phyloP scores from a whole-genome alignment of 2,329 filamentous ascomycete genomes.

The Sclerotinia borealis region DNA sequence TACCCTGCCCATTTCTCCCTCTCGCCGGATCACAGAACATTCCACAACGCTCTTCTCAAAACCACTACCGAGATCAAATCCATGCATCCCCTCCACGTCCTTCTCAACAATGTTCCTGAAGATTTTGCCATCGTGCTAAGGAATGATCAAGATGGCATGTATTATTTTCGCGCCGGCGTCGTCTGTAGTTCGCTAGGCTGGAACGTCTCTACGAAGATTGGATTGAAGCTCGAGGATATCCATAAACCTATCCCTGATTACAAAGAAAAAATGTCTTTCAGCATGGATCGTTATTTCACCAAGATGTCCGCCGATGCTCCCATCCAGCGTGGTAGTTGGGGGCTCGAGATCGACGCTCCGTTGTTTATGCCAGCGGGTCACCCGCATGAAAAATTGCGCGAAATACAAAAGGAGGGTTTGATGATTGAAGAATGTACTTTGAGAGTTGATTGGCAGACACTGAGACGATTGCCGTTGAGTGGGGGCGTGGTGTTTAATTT shows the following conservation, averaged over 20 bases:
- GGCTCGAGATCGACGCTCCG: constrained; percentile 67
- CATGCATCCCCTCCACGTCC: constrained; percentile 60
- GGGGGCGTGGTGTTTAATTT: constrained; percentile 80
- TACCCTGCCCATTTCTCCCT: constrained; percentile 72
- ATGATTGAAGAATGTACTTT: constrained; percentile 56
- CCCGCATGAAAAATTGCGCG: constrained; percentile 55
- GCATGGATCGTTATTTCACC: constrained; percentile 78
- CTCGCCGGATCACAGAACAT: constrained; percentile 44
- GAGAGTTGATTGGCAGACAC: constrained; percentile 83
- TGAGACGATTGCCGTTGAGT: constrained; percentile 71
- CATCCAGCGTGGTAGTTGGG: constrained; percentile 82
- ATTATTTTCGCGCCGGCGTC: constrained; percentile 67
- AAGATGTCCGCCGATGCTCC: constrained; percentile 68
- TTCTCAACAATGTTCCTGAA: constrained; percentile 75
- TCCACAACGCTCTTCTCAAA: constrained; percentile 64
- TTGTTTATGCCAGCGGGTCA: constrained; percentile 69
- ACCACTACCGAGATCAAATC: constrained; percentile 54
- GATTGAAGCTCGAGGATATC: constrained; percentile 62
- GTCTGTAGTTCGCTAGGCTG: constrained; percentile 78
- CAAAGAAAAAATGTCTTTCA: constrained; percentile 80
- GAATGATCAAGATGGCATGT: constrained; percentile 64
- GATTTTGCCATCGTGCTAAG: constrained; percentile 75
- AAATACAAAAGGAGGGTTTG: constrained; percentile 51
- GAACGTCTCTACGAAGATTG: constrained; percentile 71
- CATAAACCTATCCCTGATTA: constrained; percentile 75